Evolutionary conservation across 2,329 filamentous ascomycete species (phyloP).

Genomic region (Fusarium torreyae): DNA sequence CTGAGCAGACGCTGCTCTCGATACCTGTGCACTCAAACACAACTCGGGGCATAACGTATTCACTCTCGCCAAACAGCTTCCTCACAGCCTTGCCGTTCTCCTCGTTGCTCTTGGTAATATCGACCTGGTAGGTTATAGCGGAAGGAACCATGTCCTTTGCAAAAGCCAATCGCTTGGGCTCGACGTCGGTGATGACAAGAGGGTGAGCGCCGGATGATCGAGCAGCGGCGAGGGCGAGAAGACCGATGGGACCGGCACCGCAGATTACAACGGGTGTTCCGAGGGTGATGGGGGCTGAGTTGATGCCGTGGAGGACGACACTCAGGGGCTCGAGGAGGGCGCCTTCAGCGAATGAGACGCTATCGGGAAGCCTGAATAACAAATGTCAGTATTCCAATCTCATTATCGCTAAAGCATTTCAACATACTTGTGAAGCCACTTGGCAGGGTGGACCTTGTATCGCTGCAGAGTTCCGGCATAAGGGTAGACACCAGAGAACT

Average conservation of each 20-base stretch:
- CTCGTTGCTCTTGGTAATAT: slow-evolving; percentile 60
- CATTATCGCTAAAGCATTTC: too few species aligned
- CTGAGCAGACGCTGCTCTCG: slow-evolving; percentile 73
- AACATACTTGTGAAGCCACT: slow-evolving; percentile 67
- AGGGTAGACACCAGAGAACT: slow-evolving; percentile 74
- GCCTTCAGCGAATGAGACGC: slow-evolving; percentile 70
- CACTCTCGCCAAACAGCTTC: slow-evolving; percentile 66
- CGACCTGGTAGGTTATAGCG: slow-evolving; percentile 68
- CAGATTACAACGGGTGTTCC: slow-evolving; percentile 71
- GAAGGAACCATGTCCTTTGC: slow-evolving; percentile 70
- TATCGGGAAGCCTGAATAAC: slow-evolving; percentile 63
- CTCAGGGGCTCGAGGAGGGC: slow-evolving; percentile 76
- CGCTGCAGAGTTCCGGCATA: slow-evolving; percentile 73
- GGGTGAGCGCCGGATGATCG: slow-evolving; percentile 75
- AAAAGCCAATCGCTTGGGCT: slow-evolving; percentile 69
- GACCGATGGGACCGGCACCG: slow-evolving; percentile 75
- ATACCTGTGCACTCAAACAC: slow-evolving; percentile 78
- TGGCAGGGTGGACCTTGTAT: slow-evolving; percentile 73
- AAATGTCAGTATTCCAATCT: slow-evolving; percentile 12
- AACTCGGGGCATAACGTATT: slow-evolving; percentile 71
- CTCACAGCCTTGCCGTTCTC: slow-evolving; percentile 68
- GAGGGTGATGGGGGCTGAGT: slow-evolving; percentile 66
- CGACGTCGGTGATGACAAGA: slow-evolving; percentile 75
- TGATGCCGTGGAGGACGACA: slow-evolving; percentile 74
- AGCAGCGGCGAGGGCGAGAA: slow-evolving; percentile 70